Evolutionary conservation across 2,329 filamentous ascomycete genomes (phyloP).

Genomic region (Fragosphaeria purpurea): DNA sequence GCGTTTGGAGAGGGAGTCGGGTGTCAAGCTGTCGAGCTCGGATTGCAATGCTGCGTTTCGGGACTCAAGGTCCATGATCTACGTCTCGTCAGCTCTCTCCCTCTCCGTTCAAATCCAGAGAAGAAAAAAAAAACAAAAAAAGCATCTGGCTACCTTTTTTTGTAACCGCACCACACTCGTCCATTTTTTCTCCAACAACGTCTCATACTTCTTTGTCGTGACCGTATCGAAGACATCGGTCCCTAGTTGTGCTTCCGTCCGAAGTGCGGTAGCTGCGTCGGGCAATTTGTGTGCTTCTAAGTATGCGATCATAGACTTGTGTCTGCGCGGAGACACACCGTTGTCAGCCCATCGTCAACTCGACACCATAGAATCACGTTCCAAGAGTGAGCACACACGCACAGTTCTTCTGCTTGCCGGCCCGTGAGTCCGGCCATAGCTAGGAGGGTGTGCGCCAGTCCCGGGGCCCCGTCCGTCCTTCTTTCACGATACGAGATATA

Average conservation of each 20-base stretch:
- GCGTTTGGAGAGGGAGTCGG: slow-evolving; percentile 60
- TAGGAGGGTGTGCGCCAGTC: slow-evolving; percentile 6
- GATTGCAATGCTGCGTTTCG: slow-evolving; percentile 62
- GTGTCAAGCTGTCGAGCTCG: slow-evolving; percentile 77
- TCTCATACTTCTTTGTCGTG: slow-evolving; percentile 89
- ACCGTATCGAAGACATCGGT: slow-evolving; percentile 58
- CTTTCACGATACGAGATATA: not conserved
- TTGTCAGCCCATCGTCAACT: not conserved
- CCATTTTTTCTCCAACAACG: slow-evolving; percentile 95
- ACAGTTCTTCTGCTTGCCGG: slow-evolving; percentile 84
- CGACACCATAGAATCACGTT: no score
- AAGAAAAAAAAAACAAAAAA: not conserved
- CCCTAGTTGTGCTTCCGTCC: slow-evolving; percentile 65
- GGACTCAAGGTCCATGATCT: slow-evolving; percentile 92
- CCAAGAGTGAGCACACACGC: slow-evolving; percentile 27
- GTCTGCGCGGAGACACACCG: slow-evolving; percentile 38
- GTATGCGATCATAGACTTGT: slow-evolving; percentile 91
- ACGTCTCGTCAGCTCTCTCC: not conserved
- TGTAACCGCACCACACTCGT: slow-evolving; percentile 89
- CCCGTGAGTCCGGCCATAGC: slow-evolving; percentile 17
- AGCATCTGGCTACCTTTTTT: slow-evolving; percentile 60
- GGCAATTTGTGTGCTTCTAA: slow-evolving; percentile 63
- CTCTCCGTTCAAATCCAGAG: not conserved
- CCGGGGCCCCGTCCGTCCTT: slow-evolving; percentile 3
- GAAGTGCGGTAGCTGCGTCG: slow-evolving; percentile 59